Conservation (phyloP, 179 eudicot genomes). For the Actinidia arguta region DNA sequence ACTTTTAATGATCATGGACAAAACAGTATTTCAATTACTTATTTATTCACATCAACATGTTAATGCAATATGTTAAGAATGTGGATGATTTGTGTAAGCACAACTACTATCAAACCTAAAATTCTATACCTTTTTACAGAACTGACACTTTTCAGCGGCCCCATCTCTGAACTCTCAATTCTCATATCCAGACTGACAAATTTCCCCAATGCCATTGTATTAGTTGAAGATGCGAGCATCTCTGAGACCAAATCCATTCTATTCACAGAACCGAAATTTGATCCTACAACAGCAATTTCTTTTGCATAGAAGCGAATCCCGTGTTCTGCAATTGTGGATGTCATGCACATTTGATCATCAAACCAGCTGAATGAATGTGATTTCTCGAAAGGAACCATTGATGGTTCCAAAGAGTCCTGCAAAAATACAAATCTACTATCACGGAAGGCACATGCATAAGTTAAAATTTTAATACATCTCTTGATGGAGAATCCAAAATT, state of each 20-base stretch:
- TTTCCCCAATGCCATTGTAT: constrained; percentile 74
- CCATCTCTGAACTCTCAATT: constrained; percentile 32
- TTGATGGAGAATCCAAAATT: not conserved
- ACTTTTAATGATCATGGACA: not conserved
- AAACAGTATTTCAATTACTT: not conserved
- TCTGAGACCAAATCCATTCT: constrained; percentile 62
- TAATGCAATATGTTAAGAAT: not conserved
- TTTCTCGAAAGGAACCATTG: constrained; percentile 48
- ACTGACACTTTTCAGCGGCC: constrained; percentile 29
- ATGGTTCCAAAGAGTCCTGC: constrained; percentile 65
- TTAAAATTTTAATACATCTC: not conserved
- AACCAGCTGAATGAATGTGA: constrained; percentile 57
- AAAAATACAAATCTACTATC: constrained; percentile 14
- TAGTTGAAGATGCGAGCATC: constrained; percentile 70
- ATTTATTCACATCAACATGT: constrained; percentile 3
- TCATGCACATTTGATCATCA: constrained; percentile 74
- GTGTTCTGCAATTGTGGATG: constrained; percentile 69
- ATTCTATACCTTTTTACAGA: constrained; percentile 49
- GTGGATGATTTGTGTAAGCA: not conserved
- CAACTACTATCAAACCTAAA: not conserved
- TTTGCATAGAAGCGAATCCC: constrained; percentile 77
- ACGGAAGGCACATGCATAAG: constrained; percentile 23
- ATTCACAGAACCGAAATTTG: constrained; percentile 46
- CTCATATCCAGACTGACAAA: constrained; percentile 51
- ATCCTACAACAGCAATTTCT: constrained; percentile 52